phyloP scores from a whole-genome alignment of 495 filamentous ascomycete species.

The Podospora appendiculata region DNA sequence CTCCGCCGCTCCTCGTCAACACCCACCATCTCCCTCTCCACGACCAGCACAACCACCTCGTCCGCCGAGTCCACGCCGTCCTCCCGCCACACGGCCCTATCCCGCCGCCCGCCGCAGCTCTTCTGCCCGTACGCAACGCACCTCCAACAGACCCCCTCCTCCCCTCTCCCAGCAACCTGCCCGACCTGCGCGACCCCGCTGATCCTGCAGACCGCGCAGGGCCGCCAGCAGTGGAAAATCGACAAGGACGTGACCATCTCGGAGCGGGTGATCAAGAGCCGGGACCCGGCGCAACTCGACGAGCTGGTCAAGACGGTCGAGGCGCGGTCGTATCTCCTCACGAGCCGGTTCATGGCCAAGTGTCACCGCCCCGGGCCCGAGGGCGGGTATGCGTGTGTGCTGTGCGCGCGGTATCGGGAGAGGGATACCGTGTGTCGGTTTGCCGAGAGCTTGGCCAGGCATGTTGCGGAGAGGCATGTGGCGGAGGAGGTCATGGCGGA shows the following conservation, averaged over 20 bases:
- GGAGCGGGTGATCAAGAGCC: not conserved
- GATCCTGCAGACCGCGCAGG: not conserved
- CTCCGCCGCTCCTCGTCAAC: not conserved
- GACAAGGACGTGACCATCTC: slow-evolving; percentile 20
- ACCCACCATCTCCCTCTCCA: not conserved
- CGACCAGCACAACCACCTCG: not conserved
- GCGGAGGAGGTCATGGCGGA: slow-evolving; percentile 21
- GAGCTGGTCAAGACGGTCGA: slow-evolving; percentile 9
- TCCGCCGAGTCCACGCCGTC: not conserved
- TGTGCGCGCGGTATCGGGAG: slow-evolving; percentile 19
- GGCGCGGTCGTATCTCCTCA: slow-evolving; percentile 19
- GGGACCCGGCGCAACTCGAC: not conserved
- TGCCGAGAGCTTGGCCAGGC: slow-evolving; percentile 20
- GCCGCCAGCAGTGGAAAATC: slow-evolving; percentile 16
- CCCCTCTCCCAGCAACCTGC: slow-evolving; percentile 1
- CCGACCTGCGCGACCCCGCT: slow-evolving; percentile 11
- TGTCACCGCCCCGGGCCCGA: slow-evolving; percentile 19
- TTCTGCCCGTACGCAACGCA: slow-evolving; percentile 23
- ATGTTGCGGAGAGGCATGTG: slow-evolving; percentile 20
- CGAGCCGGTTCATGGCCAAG: slow-evolving; percentile 25
- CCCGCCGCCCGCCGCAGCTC: not conserved
- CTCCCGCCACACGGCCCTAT: too few relatives aligned
- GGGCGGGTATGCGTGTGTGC: slow-evolving; percentile 21
- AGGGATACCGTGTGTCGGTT: slow-evolving; percentile 20
- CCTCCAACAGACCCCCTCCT: slow-evolving; percentile 12